Base-by-base conservation (phyloP, 805 yeast species). In the Sugiyamaella boreocaroliniensis region DNA sequence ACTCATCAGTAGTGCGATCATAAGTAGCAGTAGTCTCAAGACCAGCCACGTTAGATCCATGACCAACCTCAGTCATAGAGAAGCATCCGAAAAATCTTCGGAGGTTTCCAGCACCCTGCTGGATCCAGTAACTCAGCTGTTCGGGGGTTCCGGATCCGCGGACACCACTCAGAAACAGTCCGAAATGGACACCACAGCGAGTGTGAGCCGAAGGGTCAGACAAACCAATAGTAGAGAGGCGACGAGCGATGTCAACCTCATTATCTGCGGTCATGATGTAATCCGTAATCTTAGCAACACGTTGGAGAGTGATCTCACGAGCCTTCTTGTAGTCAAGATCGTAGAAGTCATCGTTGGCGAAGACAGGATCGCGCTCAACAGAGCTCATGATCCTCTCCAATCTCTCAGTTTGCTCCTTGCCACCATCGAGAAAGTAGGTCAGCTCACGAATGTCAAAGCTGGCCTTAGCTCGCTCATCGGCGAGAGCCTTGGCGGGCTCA, bases 31-130 rank as follows among this genome's bases (percentile, higher is more conserved):
- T 85, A 11, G 97, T 89, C 69, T 90, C 95, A 55, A 88, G 75
- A n/a, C 86, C 93, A 3, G 96, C 95, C 42, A 89, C 97, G 68
- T 89, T 89, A 5, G 96, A 86, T 32, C 96, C 96, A 66, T 89
- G 96, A 7, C 87, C 95, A 62, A 89, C 68, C 71, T 89, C 96
- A 8, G 96, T 89, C 96, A 89, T 89, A 41, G 85, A 88, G 70
- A 88, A 89, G 68, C 96, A 89, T 19, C 96, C 96, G 62, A 82
- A 85, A 45, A 73, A 62, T 47, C 68, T 62, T 29, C 58, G 55
- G 29, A 70, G 59, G 43, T 58, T 59, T 3, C 61, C 65, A 4
- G 74, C 72, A 12, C 75, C 75, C 54, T 82, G 87, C 22, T 40
- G 44, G 49, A 89, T 78, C 97, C 97, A 90, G 71, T 82, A 90